Evolutionary conservation across 2,329 filamentous ascomycete genomes (phyloP).

Genomic region (Periglandula ipomoeae): DNA sequence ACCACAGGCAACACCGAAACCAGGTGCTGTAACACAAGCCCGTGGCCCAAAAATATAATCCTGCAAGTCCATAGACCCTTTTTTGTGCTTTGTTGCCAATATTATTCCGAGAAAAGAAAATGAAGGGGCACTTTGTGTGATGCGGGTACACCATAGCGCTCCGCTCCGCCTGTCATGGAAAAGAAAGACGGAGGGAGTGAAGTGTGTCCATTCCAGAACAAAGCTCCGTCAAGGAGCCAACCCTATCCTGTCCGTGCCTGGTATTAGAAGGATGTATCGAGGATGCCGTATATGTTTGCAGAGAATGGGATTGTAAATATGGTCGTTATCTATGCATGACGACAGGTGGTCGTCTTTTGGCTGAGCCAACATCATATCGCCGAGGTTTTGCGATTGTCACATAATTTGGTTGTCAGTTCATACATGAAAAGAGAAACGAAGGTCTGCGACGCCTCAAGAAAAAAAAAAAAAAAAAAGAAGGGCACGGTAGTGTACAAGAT

Average conservation of each 20-base stretch:
- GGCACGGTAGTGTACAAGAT: background rate
- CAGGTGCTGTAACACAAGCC: no score
- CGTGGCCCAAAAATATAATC: background rate
- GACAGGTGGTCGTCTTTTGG: background rate
- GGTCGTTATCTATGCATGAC: conserved; percentile 4
- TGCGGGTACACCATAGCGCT: background rate
- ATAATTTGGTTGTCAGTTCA: background rate
- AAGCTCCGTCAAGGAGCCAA: conserved; percentile 6
- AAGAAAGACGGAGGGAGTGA: background rate
- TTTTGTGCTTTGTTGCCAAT: conserved; percentile 1
- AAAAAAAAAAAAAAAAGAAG: background rate
- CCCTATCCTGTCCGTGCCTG: background rate
- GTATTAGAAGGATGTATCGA: conserved; percentile 8
- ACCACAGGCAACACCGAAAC: background rate
- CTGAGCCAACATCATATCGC: background rate
- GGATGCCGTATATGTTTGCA: conserved; percentile 6
- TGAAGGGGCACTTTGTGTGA: background rate
- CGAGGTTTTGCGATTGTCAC: background rate
- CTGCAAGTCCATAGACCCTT: background rate
- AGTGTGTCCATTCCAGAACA: background rate
- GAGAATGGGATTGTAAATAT: conserved; percentile 1
- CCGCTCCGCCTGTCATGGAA: background rate
- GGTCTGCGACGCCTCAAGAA: background rate
- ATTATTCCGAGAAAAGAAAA: conserved; percentile 4
- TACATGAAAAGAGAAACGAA: background rate